Evolutionary conservation across 1,139 yeast genomes (phyloP).

Genomic region (Pneumocystis wakefieldiae): DNA sequence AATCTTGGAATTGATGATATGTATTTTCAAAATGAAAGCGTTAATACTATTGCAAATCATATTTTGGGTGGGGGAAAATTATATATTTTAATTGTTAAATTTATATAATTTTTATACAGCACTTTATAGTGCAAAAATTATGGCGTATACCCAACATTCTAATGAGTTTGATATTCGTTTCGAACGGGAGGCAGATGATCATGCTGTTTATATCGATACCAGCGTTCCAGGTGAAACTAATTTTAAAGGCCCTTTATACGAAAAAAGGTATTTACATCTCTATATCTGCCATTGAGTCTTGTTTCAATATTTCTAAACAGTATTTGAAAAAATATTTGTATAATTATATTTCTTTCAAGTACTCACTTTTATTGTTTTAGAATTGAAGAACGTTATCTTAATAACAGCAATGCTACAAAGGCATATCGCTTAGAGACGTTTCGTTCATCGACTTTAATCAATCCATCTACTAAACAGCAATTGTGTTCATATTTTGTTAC

Average conservation of each 20-base stretch:
- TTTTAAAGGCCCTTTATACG: constrained; percentile 27
- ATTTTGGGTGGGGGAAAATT: constrained; percentile 31
- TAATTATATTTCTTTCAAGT: too few relatives aligned
- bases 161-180: constrained; percentile 52
- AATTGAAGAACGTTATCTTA: constrained; percentile 70
- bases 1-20: constrained; percentile 77
- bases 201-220: constrained; percentile 84
- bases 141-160: constrained; percentile 56
- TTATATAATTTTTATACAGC: constrained; percentile 20
- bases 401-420: constrained; percentile 35
- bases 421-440: constrained; percentile 72
- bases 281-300: constrained; percentile 23
- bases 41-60: constrained; percentile 67
- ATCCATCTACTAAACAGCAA: constrained; percentile 33
- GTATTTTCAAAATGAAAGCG: constrained; percentile 74
- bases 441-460: constrained; percentile 47
- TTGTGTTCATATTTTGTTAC: constrained; percentile 77
- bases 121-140: constrained; percentile 80
- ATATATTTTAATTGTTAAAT: too few relatives aligned
- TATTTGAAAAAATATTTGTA: too few relatives aligned
- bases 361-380: constrained; percentile 19
- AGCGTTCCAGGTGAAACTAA: constrained; percentile 30
- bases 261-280: constrained; percentile 16
- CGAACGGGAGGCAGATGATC: constrained; percentile 63
- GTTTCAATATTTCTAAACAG: constrained; percentile 15